Percentiles rank a stretch among this genome's conserved stretches.
Evolutionary conservation across 768 basidiomycete species (phyloP).

Genomic region (Tubosaeta sp.): DNA sequence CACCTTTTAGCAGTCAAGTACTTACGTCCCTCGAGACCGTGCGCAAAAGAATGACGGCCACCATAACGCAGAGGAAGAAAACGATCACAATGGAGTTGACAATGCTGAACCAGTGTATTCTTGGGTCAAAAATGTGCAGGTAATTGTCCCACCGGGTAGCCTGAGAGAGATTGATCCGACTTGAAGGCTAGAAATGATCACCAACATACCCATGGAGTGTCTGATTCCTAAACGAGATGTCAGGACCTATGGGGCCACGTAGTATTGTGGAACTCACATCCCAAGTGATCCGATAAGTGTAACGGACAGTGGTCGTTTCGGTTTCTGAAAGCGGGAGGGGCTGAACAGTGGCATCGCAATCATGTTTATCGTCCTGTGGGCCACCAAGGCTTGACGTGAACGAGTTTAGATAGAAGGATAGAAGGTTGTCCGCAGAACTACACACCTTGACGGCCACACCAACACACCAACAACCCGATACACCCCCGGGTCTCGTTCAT

Average conservation of each 20-base stretch:
- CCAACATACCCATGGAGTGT: slow-evolving; percentile 69
- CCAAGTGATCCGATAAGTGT: slow-evolving; percentile 88
- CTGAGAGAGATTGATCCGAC: slow-evolving; percentile 36
- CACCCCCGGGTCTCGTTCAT: slow-evolving; percentile 61
- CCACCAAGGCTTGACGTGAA: slow-evolving; percentile 54
- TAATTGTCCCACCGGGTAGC: slow-evolving; percentile 97
- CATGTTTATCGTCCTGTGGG: slow-evolving; percentile 42
- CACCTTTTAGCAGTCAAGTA: background rate
- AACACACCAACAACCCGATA: slow-evolving; percentile 90
- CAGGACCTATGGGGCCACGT: background rate
- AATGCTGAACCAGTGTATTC: slow-evolving; percentile 95
- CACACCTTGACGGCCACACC: slow-evolving; percentile 65
- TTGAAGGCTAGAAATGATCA: background rate
- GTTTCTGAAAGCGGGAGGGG: slow-evolving; percentile 63
- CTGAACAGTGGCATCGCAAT: slow-evolving; percentile 46
- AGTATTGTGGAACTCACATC: slow-evolving; percentile 45
- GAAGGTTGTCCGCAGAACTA: background rate
- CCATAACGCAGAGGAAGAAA: slow-evolving; percentile 89
- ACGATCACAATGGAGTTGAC: slow-evolving; percentile 92
- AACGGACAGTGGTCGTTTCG: slow-evolving; percentile 60
- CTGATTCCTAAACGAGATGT: slow-evolving; percentile 58
- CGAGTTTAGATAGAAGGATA: slow-evolving; percentile 1
- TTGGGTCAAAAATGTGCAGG: slow-evolving; percentile 87
- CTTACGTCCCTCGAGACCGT: slow-evolving; percentile 85
- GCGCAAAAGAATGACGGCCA: slow-evolving; percentile 82